Evolutionary conservation across 306 rosid genomes (phyloP).

Genomic region (Trifolium dubium): DNA sequence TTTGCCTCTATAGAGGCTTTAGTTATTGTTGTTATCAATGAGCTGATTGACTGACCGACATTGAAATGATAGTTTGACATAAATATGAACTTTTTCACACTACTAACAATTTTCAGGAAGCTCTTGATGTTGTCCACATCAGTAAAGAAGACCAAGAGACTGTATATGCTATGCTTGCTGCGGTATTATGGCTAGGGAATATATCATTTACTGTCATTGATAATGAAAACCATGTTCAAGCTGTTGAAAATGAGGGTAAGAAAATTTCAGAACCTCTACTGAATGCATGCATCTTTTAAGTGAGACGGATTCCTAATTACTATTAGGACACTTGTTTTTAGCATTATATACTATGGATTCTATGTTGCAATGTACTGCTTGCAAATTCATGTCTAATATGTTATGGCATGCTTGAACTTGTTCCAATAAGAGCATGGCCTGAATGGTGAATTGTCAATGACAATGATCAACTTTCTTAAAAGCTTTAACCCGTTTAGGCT

Average conservation of each 20-base stretch:
- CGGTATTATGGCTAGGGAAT: conserved; percentile 92
- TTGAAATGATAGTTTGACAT: conserved; percentile 28
- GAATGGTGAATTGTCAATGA: neutral
- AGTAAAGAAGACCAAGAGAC: conserved; percentile 79
- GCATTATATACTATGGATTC: conserved; percentile 20
- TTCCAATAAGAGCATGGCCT: conserved; percentile 5
- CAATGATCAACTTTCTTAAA: conserved; percentile 4
- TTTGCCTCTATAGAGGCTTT: conserved; percentile 20
- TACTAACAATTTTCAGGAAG: conserved; percentile 66
- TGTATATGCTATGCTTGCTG: conserved; percentile 96
- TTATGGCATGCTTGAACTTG: conserved; percentile 3
- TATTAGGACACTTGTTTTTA: conserved; percentile 3
- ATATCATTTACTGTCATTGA: conserved; percentile 78
- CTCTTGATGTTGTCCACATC: conserved; percentile 86
- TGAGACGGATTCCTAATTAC: conserved; percentile 1
- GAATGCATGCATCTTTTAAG: neutral
- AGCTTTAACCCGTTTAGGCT: neutral
- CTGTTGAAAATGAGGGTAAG: conserved; percentile 77
- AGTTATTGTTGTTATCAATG: conserved; percentile 18
- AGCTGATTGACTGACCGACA: neutral
- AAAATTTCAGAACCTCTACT: conserved; percentile 37
- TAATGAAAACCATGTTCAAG: conserved; percentile 89
- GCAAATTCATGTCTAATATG: conserved; percentile 1
- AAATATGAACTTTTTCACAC: conserved; percentile 34
- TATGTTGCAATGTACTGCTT: conserved; percentile 26